Conservation (phyloP, 2,329 filamentous ascomycete species). For the Epichloe typhina region DNA sequence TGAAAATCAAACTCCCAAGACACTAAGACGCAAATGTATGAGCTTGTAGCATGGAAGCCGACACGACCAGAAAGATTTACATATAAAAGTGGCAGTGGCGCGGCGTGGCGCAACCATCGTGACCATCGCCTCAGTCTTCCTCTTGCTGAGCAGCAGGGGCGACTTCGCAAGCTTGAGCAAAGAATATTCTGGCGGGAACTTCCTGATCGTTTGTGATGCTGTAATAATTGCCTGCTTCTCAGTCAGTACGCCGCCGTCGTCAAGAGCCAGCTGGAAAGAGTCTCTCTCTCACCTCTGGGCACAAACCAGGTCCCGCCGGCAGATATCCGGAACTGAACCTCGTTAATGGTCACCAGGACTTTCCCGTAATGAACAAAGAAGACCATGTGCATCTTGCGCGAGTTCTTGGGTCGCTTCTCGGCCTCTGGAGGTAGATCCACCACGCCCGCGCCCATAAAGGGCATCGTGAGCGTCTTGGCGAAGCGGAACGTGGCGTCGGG, state of each 20-base stretch:
- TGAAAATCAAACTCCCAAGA: too few species aligned
- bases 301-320: slow-evolving; percentile 91
- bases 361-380: slow-evolving; percentile 83
- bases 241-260: not conserved
- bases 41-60: too few species aligned
- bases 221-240: slow-evolving; percentile 72
- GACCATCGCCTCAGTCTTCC: not conserved
- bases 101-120: not conserved
- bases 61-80: too few species aligned
- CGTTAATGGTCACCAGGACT: slow-evolving; percentile 65
- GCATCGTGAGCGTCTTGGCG: slow-evolving; percentile 70
- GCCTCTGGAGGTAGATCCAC: slow-evolving; percentile 77
- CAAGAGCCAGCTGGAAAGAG: not conserved
- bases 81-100: too few species aligned
- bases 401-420: slow-evolving; percentile 83
- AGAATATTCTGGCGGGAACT: slow-evolving; percentile 68
- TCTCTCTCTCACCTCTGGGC: slow-evolving; percentile 63
- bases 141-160: not conserved
- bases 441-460: slow-evolving; percentile 81
- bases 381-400: slow-evolving; percentile 89
- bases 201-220: slow-evolving; percentile 73
- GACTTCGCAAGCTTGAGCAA: slow-evolving; percentile 71
- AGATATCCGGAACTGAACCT: slow-evolving; percentile 66
- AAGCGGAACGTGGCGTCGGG: slow-evolving; percentile 66
- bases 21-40: too few species aligned